These are phyloP conservation scores for Xylaria longipes DNA, from an alignment of 495 filamentous ascomycete species.

Conservation along the genomic window DNA sequence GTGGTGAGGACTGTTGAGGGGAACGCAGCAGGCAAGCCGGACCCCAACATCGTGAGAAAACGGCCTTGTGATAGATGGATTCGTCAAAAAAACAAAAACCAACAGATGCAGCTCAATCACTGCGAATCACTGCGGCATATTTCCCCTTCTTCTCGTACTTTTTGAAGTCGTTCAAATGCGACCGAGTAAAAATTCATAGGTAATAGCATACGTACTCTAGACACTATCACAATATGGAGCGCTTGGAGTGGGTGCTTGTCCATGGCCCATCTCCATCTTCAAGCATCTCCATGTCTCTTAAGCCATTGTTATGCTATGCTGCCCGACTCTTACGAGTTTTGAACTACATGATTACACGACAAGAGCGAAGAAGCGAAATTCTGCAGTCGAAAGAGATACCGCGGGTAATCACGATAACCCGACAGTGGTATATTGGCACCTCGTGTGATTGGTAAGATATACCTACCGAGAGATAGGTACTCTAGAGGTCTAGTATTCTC, in stretches of 20 bases:
- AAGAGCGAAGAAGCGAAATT: neutral
- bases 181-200: neutral
- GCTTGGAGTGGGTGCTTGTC: slow-evolving; percentile 1
- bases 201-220: neutral
- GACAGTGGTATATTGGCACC: neutral
- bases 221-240: neutral
- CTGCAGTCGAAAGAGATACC: neutral
- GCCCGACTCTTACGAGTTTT: neutral
- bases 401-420: neutral
- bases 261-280: neutral
- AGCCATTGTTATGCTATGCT: neutral
- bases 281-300: neutral
- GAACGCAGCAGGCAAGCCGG: neutral
- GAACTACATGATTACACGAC: neutral
- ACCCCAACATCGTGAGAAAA: neutral
- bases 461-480: neutral
- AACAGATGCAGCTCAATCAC: neutral
- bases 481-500: neutral
- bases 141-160: neutral
- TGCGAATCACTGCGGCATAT: neutral
- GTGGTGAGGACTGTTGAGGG: neutral
- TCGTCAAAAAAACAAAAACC: neutral
- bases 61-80: neutral
- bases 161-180: neutral
- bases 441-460: neutral